phyloP scores from a whole-genome alignment of 768 basidiomycete species.

The Collybia sordida region DNA sequence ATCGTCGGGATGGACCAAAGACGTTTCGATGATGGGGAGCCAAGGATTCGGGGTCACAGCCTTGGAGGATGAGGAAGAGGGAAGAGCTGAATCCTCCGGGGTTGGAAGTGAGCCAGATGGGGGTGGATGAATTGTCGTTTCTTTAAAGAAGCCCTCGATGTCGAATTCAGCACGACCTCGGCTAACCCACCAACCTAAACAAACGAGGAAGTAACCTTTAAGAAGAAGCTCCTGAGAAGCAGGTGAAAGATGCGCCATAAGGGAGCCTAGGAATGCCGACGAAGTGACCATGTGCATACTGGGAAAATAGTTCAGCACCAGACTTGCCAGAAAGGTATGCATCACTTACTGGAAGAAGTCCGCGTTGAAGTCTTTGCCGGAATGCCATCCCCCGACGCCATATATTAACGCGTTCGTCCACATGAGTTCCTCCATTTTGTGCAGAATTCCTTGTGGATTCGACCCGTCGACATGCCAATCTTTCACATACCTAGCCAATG shows the following conservation, averaged over 20 bases:
- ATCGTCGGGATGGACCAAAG: slow-evolving; percentile 60
- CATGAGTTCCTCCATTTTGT: slow-evolving; percentile 17
- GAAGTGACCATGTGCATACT: slow-evolving; percentile 74
- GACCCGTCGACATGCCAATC: slow-evolving; percentile 18
- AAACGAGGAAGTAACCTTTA: slow-evolving; percentile 53
- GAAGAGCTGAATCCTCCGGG: slow-evolving; percentile 23
- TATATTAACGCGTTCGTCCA: slow-evolving; percentile 20
- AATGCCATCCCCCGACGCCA: slow-evolving; percentile 17
- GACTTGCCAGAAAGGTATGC: background rate
- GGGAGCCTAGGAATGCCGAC: slow-evolving; percentile 56
- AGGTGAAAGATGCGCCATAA: slow-evolving; percentile 38
- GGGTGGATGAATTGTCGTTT: slow-evolving; percentile 18
- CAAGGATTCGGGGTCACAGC: slow-evolving; percentile 53
- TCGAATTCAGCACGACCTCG: slow-evolving; percentile 54
- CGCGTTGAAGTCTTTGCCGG: slow-evolving; percentile 17
- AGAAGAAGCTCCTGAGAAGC: slow-evolving; percentile 53
- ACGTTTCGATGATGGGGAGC: slow-evolving; percentile 54
- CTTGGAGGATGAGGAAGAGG: slow-evolving; percentile 26
- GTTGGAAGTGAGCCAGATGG: slow-evolving; percentile 19
- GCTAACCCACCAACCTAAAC: slow-evolving; percentile 55
- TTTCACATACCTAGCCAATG: slow-evolving; percentile 9
- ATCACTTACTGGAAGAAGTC: slow-evolving; percentile 22
- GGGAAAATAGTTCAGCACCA: background rate
- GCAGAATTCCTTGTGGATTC: slow-evolving; percentile 9
- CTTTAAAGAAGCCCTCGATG: slow-evolving; percentile 46